Percentiles rank a stretch among this genome's conserved stretches.
Conservation (phyloP, 163 green algal genomes). For the Scenedesmus sp. region DNA sequence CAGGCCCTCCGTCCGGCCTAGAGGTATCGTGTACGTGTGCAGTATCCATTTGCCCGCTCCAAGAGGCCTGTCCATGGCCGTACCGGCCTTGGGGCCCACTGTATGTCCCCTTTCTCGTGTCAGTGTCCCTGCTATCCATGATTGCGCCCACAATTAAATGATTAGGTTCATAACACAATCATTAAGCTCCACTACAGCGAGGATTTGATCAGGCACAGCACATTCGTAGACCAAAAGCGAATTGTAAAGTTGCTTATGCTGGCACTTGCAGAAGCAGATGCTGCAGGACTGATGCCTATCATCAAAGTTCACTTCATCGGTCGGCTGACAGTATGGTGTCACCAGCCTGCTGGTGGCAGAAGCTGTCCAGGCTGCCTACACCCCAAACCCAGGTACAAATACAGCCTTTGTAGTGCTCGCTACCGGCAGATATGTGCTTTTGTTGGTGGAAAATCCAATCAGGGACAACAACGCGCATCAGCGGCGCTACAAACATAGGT, state of each 20-base stretch:
- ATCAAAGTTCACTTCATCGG: background rate
- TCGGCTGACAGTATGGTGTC: background rate
- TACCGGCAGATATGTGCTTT: background rate
- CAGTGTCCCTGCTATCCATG: conserved; percentile 6
- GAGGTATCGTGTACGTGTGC: background rate
- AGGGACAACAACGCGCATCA: background rate
- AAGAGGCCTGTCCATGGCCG: background rate
- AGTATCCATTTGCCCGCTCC: conserved; percentile 5
- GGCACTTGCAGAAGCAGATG: background rate
- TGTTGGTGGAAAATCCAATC: background rate
- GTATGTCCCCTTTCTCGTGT: background rate
- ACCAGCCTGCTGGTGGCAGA: background rate
- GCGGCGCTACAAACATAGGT: background rate
- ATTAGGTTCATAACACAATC: background rate
- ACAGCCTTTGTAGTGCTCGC: background rate
- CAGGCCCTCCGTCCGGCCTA: background rate
- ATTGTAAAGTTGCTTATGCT: background rate
- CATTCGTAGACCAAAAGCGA: background rate
- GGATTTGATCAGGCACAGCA: background rate
- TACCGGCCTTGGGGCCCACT: background rate
- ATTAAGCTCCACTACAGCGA: background rate
- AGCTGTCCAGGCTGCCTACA: background rate
- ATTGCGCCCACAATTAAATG: background rate
- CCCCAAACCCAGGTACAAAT: background rate
- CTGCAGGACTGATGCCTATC: background rate